Conservation (phyloP, 2,329 filamentous ascomycete species). For the Rachicladosporium sp. region DNA sequence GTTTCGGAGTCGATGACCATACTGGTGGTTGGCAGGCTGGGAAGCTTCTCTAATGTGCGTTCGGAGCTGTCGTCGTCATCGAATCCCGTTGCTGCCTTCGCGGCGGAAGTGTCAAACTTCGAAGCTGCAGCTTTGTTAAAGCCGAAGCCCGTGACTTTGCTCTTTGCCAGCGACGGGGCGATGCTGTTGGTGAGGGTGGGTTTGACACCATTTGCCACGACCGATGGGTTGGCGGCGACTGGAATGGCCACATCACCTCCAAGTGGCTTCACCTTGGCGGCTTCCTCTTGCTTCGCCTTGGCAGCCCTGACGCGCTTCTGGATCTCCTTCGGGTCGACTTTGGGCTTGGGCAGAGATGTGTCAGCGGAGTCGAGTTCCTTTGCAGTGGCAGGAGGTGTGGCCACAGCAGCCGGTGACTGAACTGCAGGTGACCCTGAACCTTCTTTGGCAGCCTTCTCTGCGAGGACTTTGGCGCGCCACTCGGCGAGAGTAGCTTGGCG, state of each 20-base stretch:
- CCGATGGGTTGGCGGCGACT: conserved; percentile 19
- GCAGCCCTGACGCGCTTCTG: conserved; percentile 61
- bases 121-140: conserved; percentile 58
- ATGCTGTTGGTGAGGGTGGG: conserved; percentile 1
- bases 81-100: conserved; percentile 62
- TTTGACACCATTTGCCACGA: conserved; percentile 21
- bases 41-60: conserved; percentile 83
- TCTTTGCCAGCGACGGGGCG: neutral
- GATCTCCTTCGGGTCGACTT: conserved; percentile 79
- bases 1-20: conserved; percentile 25
- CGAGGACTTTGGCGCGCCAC: conserved; percentile 75
- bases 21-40: conserved; percentile 54
- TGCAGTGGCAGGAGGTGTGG: conserved; percentile 11
- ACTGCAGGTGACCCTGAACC: conserved; percentile 17
- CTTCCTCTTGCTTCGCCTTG: conserved; percentile 36
- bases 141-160: conserved; percentile 74
- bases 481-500: conserved; percentile 70
- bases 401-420: conserved; percentile 20
- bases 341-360: conserved; percentile 51
- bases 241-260: conserved; percentile 42
- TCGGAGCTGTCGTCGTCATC: conserved; percentile 79
- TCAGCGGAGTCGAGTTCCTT: conserved; percentile 34
- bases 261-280: conserved; percentile 30
- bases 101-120: conserved; percentile 41
- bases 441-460: conserved; percentile 37